A percentile compares a stretch with the other conserved stretches of the same genome.
phyloP scores from a whole-genome alignment of 2,329 filamentous ascomycete species.

The Sporothrix sp. region DNA sequence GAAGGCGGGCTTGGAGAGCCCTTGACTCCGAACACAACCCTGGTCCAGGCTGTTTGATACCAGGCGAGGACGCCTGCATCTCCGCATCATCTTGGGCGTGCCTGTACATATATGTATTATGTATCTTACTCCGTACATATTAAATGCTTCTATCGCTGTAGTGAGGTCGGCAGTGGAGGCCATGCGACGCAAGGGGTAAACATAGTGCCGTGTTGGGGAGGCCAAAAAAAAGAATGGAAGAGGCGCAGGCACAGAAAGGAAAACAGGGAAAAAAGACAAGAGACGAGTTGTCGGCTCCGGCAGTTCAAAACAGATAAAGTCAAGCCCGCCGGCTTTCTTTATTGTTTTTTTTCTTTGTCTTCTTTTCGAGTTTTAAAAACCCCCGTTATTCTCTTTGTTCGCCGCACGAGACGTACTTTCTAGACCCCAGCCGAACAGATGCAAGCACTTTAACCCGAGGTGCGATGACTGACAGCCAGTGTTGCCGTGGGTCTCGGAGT shows the following conservation, averaged over 20 bases:
- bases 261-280: neutral
- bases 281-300: neutral
- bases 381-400: neutral
- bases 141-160: too few species aligned
- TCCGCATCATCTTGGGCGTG: neutral
- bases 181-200: conserved; percentile 4
- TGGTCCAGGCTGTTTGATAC: neutral
- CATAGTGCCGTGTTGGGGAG: conserved; percentile 2
- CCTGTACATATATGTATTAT: neutral
- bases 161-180: too few species aligned
- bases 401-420: neutral
- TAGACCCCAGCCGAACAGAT: neutral
- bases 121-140: too few species aligned
- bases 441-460: neutral
- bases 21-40: too few species aligned
- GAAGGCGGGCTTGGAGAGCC: too few species aligned
- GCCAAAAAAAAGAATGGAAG: neutral
- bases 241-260: neutral
- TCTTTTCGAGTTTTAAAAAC: too few species aligned
- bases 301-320: neutral
- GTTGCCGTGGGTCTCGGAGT: neutral
- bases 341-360: too few species aligned
- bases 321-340: too few species aligned
- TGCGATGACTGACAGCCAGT: conserved; percentile 1
- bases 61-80: too few species aligned